These are phyloP conservation scores for Solanum clarkiae DNA, from an alignment of 257 asterid genomes.

Conservation along the genomic window DNA sequence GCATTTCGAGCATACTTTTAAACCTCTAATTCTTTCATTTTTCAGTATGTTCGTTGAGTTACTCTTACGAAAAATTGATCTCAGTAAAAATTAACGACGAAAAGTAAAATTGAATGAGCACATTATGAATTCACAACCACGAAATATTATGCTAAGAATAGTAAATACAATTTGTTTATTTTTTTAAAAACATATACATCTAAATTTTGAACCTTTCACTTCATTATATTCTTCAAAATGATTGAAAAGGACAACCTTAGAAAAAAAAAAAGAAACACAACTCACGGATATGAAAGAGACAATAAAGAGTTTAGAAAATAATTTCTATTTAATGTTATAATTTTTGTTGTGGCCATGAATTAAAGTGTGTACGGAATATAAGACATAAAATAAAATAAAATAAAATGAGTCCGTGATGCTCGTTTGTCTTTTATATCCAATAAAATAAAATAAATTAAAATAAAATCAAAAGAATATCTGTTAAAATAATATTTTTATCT, in stretches of 20 bases:
- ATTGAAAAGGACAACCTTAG: not conserved
- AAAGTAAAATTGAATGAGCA: too few relatives aligned
- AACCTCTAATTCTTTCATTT: not conserved
- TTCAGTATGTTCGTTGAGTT: not conserved
- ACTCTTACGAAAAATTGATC: not conserved
- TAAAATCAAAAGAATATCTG: not conserved
- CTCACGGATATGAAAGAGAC: not conserved
- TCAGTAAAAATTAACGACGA: too few relatives aligned
- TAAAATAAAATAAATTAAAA: not conserved
- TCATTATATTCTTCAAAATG: not conserved
- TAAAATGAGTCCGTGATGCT: not conserved
- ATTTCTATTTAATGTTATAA: not conserved
- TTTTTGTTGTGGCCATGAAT: not conserved
- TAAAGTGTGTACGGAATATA: not conserved
- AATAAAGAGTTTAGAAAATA: not conserved
- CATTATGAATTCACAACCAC: not conserved
- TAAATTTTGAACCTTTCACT: not conserved
- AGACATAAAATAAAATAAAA: not conserved
- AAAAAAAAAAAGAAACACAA: not conserved
- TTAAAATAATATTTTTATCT: not conserved
- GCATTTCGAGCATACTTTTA: not conserved
- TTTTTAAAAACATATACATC: not conserved
- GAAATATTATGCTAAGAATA: not conserved
- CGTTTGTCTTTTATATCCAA: not conserved
- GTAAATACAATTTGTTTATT: not conserved